Evolutionary conservation across 2,329 filamentous ascomycete species (phyloP).

Genomic region (Xylariaceae sp.): DNA sequence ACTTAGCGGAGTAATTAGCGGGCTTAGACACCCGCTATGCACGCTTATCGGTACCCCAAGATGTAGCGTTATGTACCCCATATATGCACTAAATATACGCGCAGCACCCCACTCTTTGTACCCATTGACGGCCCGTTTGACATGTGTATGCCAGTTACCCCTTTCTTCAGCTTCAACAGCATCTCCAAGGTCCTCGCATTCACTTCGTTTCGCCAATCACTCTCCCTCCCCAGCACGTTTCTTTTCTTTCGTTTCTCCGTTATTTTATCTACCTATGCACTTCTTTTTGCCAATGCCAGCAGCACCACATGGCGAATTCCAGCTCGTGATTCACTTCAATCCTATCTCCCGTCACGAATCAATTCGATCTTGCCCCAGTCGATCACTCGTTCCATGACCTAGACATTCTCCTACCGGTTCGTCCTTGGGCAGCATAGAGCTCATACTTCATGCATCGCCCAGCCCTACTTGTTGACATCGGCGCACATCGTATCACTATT

Average conservation of each 20-base stretch:
- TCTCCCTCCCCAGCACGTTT: background rate
- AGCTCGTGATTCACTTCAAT: conserved; percentile 3
- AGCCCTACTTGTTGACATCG: conserved; percentile 6
- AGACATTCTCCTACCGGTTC: conserved; percentile 10
- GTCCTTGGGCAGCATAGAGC: conserved; percentile 17
- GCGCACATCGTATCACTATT: background rate
- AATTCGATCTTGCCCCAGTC: conserved; percentile 7
- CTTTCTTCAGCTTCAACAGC: conserved; percentile 14
- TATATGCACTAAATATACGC: conserved; percentile 7
- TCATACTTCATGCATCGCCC: conserved; percentile 25
- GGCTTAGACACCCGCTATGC: no score
- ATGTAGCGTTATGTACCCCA: conserved; percentile 8
- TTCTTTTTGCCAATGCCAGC: background rate
- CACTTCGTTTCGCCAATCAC: conserved; percentile 3
- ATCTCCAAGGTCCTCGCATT: background rate
- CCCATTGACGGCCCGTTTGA: conserved; percentile 7
- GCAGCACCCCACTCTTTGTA: conserved; percentile 2
- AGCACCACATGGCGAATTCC: background rate
- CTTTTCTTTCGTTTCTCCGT: conserved; percentile 1
- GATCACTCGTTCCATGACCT: conserved; percentile 23
- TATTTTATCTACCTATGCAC: conserved; percentile 4
- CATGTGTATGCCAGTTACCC: conserved; percentile 13
- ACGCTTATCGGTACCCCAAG: background rate
- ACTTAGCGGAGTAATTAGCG: no score
- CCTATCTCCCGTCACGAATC: conserved; percentile 4